Conservation (phyloP, 2,329 filamentous ascomycete species). For the Davidsoniella australis region DNA sequence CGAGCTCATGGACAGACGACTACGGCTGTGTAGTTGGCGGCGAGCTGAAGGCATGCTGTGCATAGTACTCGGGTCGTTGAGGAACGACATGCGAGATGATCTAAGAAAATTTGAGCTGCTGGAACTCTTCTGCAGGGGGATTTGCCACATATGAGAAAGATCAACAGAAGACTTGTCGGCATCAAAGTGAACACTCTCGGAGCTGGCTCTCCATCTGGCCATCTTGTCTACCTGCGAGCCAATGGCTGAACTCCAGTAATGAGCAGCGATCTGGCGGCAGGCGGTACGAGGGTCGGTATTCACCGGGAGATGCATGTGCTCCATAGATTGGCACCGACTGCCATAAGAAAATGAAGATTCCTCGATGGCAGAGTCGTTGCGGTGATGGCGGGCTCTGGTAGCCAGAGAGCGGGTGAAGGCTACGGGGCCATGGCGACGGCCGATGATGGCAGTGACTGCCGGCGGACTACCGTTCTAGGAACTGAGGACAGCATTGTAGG, state of each 20-base stretch:
- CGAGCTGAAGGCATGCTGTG: conserved; percentile 6
- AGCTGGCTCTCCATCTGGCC: conserved; percentile 11
- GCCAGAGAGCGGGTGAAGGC: conserved; percentile 9
- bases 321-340: conserved; percentile 5
- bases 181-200: conserved; percentile 11
- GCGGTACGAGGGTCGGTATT: conserved; percentile 8
- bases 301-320: conserved; percentile 12
- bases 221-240: conserved; percentile 11
- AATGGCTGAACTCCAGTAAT: conserved; percentile 12
- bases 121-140: conserved; percentile 9
- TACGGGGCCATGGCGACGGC: conserved; percentile 6
- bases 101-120: conserved; percentile 8
- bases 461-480: conserved; percentile 9
- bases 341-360: conserved; percentile 3
- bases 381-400: conserved; percentile 11
- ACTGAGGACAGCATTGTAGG: conserved; percentile 9
- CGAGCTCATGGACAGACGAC: background rate
- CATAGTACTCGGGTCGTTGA: conserved; percentile 3
- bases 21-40: conserved; percentile 4
- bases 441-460: conserved; percentile 11
- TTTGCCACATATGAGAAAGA: conserved; percentile 11
- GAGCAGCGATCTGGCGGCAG: conserved; percentile 12
- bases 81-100: conserved; percentile 11
- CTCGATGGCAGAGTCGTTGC: conserved; percentile 1
- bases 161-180: conserved; percentile 4